phyloP scores from a whole-genome alignment of 2,329 filamentous ascomycete genomes.

The Diplodia mutila region DNA sequence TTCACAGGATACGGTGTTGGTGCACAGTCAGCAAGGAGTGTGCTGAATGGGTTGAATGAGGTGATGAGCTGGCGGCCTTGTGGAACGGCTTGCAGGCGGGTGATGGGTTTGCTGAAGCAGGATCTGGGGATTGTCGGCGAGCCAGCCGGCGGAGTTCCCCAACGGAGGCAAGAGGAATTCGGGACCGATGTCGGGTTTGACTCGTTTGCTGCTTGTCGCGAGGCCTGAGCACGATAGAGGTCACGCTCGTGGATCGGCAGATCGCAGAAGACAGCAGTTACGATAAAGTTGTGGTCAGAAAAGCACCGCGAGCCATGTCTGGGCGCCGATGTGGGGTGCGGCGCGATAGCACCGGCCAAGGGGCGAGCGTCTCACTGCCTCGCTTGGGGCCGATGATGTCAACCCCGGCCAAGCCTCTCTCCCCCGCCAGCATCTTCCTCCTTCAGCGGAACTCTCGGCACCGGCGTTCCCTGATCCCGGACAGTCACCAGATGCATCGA shows the following conservation, averaged over 20 bases:
- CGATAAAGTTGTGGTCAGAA: conserved; percentile 23
- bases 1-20: not conserved
- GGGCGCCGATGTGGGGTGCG: conserved; percentile 18
- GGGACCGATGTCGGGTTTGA: conserved; percentile 12
- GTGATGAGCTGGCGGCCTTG: conserved; percentile 14
- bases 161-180: not conserved
- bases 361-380: not conserved
- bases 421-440: conserved; percentile 9
- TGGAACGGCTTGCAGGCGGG: conserved; percentile 6
- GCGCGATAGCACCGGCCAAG: not conserved
- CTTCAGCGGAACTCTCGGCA: conserved; percentile 22
- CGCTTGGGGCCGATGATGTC: conserved; percentile 20
- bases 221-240: not conserved
- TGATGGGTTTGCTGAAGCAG: conserved; percentile 1
- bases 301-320: conserved; percentile 10
- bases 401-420: conserved; percentile 2
- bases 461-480: not conserved
- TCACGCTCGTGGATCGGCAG: conserved; percentile 8
- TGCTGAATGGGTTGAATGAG: not conserved
- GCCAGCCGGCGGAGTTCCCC: conserved; percentile 1
- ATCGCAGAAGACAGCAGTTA: conserved; percentile 7
- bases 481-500: not conserved
- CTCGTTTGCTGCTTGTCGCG: not conserved
- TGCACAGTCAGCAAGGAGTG: conserved; percentile 9
- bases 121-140: not conserved